Evolutionary conservation across 2,329 filamentous ascomycete genomes (phyloP), one percentile per base, ranked within the genome.

Genomic region (Sclerotinia subarctica): DNA sequence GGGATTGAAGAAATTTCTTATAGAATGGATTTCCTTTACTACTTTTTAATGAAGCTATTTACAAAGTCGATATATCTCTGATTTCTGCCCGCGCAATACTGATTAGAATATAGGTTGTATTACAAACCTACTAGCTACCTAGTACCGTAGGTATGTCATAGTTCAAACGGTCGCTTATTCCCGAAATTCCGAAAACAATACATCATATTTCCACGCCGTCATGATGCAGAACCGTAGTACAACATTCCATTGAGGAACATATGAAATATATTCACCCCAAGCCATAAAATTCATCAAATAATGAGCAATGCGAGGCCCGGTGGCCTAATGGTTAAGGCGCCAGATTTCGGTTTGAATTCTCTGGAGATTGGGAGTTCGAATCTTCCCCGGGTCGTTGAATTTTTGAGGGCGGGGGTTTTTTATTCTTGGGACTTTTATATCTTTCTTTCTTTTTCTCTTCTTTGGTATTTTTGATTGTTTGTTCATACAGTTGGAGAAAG

Each of bases 331-430:
- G 70, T 71, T 72, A 72, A 72, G 69, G 71, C 70, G 71, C 69
- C 69, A 72, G 69, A 72, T 72, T 72, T 72, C 71, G 71, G 70
- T 62, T 24, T 32, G 47, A 53, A 64, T 58, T 66, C 71, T 72
- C 69, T 72, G 69, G 69, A 72, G 71, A 72, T 72, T 72, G 71
- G 68, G 69, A 69, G 69, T 70, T 70, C 69, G 70, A 72, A 69
- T 71, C 70, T 71, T 72, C 70, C 70, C 70, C 71, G 70, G 70
- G 67, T 72, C 70, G 70, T 35, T n/a, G 35, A n/a, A 13, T 56
- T 56, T 56, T 35, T n/a, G 29, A 42, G 38, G 38, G 38, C 38
- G 1, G 38, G 5, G 38, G 13, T 5, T 35, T 15, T 56, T n/a
- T n/a, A 15, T 19, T 38, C n/a, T 15, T 7, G 21, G 19, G 6